A percentile compares a stretch with the other conserved stretches of the same genome.
These are phyloP conservation scores for Candida adriatica DNA, from an alignment of 805 yeast species.

Conservation along the genomic window DNA sequence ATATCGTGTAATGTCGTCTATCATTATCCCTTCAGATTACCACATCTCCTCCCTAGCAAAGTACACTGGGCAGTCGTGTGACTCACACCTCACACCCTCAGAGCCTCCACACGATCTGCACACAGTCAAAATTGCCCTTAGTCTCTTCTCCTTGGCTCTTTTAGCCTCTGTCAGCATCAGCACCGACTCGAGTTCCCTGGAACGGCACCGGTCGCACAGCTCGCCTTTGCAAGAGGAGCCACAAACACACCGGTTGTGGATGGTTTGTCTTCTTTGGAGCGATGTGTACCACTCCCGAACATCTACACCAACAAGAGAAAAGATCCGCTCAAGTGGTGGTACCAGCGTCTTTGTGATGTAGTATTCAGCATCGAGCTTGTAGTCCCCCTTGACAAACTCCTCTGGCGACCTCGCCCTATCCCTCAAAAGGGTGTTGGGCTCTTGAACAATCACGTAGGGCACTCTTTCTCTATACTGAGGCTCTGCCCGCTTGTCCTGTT, in stretches of 20 bases:
- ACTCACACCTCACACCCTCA: slow-evolving; percentile 39
- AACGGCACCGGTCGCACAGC: slow-evolving; percentile 30
- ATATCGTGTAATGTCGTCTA: too few relatives aligned
- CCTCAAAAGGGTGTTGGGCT: slow-evolving; percentile 49
- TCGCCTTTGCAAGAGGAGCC: slow-evolving; percentile 11
- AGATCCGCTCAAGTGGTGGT: slow-evolving; percentile 85
- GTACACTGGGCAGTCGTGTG: slow-evolving; percentile 60
- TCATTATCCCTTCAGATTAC: slow-evolving; percentile 3
- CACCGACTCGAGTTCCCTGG: slow-evolving; percentile 31
- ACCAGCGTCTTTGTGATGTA: slow-evolving; percentile 77
- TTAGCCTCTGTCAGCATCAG: slow-evolving; percentile 25
- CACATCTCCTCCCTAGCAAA: slow-evolving; percentile 35
- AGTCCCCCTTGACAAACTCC: slow-evolving; percentile 44
- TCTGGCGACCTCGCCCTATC: slow-evolving; percentile 80
- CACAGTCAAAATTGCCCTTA: slow-evolving; percentile 24
- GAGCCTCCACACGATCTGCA: slow-evolving; percentile 33
- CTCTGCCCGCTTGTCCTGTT: slow-evolving; percentile 61
- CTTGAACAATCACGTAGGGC: slow-evolving; percentile 74
- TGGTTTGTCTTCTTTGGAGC: slow-evolving; percentile 41
- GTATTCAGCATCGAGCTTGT: slow-evolving; percentile 70
- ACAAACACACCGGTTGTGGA: slow-evolving; percentile 27
- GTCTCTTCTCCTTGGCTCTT: slow-evolving; percentile 22
- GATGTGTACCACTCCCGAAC: slow-evolving; percentile 68
- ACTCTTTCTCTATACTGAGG: slow-evolving; percentile 89
- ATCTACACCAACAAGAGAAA: slow-evolving; percentile 78